Conservation (phyloP, 2,329 filamentous ascomycete species). For the Xylariaceae sp. region DNA sequence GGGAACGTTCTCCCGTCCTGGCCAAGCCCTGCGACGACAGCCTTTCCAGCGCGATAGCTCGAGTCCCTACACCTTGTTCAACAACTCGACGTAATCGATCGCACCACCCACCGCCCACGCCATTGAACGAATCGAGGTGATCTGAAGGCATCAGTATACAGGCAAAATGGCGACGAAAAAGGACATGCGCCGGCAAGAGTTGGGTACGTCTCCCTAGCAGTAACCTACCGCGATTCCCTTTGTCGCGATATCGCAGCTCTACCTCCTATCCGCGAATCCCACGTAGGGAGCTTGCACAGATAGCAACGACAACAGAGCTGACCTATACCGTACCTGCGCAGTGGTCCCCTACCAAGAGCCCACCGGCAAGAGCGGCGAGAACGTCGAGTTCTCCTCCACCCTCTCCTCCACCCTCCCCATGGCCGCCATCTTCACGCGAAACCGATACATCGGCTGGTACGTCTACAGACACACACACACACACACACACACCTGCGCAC, state of each 20-base stretch:
- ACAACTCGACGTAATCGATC: no score
- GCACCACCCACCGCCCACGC: no score
- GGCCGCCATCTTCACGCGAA: constrained; percentile 92
- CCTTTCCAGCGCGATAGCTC: no score
- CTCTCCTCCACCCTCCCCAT: constrained; percentile 80
- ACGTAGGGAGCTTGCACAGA: background rate
- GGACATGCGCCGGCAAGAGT: constrained; percentile 70
- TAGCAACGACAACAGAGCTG: no score
- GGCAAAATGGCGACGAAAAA: constrained; percentile 58
- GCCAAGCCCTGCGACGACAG: no score
- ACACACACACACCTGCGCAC: no score
- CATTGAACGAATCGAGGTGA: no score
- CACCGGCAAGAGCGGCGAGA: constrained; percentile 54
- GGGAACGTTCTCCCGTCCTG: no score
- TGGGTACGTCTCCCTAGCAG: constrained; percentile 56
- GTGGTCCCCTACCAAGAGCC: constrained; percentile 87
- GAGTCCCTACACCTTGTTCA: no score
- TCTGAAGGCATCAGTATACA: no score
- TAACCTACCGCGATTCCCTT: no score
- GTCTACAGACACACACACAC: background rate
- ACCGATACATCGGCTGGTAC: constrained; percentile 67
- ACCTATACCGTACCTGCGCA: constrained; percentile 31
- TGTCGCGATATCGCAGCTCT: constrained; percentile 28
- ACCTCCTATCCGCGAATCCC: constrained; percentile 4
- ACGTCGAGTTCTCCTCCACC: constrained; percentile 68